Conservation (phyloP, 225 moss, liverwort and hornwort species). For the Pleurozium schreberi region DNA sequence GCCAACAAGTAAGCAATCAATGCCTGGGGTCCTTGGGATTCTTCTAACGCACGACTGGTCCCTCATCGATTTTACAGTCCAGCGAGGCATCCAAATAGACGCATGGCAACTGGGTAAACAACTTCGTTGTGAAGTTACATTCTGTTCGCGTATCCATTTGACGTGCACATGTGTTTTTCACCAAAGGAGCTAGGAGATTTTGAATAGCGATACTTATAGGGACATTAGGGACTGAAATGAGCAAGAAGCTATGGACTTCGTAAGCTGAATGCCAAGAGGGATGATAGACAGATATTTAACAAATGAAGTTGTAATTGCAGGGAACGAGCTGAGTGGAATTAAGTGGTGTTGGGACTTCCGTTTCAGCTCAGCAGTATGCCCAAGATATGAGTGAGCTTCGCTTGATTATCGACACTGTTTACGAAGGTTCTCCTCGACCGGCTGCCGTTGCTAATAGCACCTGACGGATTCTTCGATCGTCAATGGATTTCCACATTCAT, state of each 20-base stretch:
- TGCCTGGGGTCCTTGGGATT: slow-evolving; percentile 48
- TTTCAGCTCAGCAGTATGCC: slow-evolving; percentile 57
- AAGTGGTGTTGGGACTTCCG: slow-evolving; percentile 23
- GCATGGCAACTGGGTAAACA: slow-evolving; percentile 86
- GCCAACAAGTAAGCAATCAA: slow-evolving; percentile 10
- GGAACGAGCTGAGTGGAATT: slow-evolving; percentile 77
- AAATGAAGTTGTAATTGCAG: slow-evolving; percentile 18
- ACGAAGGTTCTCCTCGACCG: slow-evolving; percentile 10
- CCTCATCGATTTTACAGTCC: slow-evolving; percentile 59
- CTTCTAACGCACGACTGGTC: slow-evolving; percentile 70
- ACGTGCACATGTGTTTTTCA: not conserved
- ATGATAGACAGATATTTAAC: not conserved
- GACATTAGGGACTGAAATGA: not conserved
- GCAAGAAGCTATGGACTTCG: not conserved
- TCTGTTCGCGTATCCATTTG: not conserved
- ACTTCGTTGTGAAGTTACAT: not conserved
- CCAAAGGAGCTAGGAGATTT: not conserved
- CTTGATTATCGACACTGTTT: slow-evolving; percentile 30
- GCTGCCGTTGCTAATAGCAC: slow-evolving; percentile 57
- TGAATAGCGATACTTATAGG: not conserved
- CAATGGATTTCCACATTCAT: slow-evolving; percentile 36
- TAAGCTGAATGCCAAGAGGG: not conserved
- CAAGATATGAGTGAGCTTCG: slow-evolving; percentile 49
- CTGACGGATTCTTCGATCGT: slow-evolving; percentile 56
- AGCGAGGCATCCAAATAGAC: slow-evolving; percentile 60